Base-by-base conservation (phyloP, 768 basidiomycete species). In the Boletus reticulatus region DNA sequence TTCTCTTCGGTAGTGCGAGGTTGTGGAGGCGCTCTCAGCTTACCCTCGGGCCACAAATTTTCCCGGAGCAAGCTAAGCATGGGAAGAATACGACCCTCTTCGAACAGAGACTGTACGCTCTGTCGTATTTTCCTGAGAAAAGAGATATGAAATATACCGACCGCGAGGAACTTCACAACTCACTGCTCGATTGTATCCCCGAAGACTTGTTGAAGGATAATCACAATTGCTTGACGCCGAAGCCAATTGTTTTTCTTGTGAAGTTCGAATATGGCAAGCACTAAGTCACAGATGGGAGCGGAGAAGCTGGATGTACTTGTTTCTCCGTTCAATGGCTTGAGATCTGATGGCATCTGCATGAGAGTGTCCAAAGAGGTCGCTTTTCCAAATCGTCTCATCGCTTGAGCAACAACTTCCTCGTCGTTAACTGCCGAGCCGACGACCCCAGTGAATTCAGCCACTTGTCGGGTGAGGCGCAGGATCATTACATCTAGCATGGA, bases 181-280 rank as follows among this genome's bases (percentile, higher is more conserved):
- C 50, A 96, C 96, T 94, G 79, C 72, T 99, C 97, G 62, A 98
- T 94, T 0, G 97, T 98, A 14, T 92, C 91, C 12, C 95, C 96
- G 4, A 99, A 79, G 4, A 98, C 86, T 67, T 98, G 96, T 68
- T 98, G 97, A 48, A 98, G 74, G 56, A 98, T 94, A 49, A 98
- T 92, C 14, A 98, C 90, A 62, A 97, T 93, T 3, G 97, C 95
- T 68, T 98, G 97, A 19, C 92, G 78, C 50, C 96, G 80, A 27
- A 98, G 76, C 97, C 97, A 99, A 62, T 96, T 97, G 65, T 95
- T 94, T 72, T 92, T 88, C 78, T 92, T 94, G 73, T 97, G 87
- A 17, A 98, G 82, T 70, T 97, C 95, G 62, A 99, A 98, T 11
- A 98, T 80, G 13, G 95, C 92, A 50, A 98, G 79, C 44, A 98